Conservation (phyloP, 169 alveolate species). For the Haemoproteus tartakovskyi region DNA sequence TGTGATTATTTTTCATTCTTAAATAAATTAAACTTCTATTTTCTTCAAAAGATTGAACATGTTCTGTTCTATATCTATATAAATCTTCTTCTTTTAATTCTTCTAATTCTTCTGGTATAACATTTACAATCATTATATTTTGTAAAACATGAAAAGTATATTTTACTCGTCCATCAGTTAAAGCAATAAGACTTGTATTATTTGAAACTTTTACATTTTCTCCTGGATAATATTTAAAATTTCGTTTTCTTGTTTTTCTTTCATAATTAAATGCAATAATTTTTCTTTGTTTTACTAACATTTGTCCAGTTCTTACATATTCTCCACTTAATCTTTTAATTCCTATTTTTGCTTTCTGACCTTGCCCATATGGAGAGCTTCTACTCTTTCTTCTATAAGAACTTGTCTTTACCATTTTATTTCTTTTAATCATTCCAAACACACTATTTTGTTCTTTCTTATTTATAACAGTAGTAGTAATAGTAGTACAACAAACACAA, state of each 20-base stretch:
- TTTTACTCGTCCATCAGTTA: slow-evolving; percentile 83
- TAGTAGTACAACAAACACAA: too few species aligned
- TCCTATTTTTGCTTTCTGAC: slow-evolving; percentile 84
- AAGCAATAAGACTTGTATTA: slow-evolving; percentile 74
- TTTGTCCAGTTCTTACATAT: slow-evolving; percentile 79
- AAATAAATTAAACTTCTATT: slow-evolving; percentile 75
- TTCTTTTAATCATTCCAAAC: slow-evolving; percentile 64
- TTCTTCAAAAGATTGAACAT: slow-evolving; percentile 82
- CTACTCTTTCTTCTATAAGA: slow-evolving; percentile 84
- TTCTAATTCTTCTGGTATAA: slow-evolving; percentile 83
- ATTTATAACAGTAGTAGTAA: too few species aligned
- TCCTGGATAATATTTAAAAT: slow-evolving; percentile 85
- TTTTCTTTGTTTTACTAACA: slow-evolving; percentile 79
- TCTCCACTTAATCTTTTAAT: slow-evolving; percentile 82
- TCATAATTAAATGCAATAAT: slow-evolving; percentile 77
- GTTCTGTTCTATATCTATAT: slow-evolving; percentile 89
- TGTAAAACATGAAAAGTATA: slow-evolving; percentile 81
- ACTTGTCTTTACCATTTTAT: slow-evolving; percentile 81
- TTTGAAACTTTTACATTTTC: slow-evolving; percentile 77
- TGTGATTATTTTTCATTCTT: slow-evolving; percentile 79
- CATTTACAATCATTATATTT: slow-evolving; percentile 80
- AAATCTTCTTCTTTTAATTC: slow-evolving; percentile 81
- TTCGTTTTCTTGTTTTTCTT: slow-evolving; percentile 73
- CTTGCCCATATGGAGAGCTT: slow-evolving; percentile 86
- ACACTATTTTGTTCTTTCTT: neutral